phyloP scores from a whole-genome alignment of 345 rosid genomes.

The Trapa bicornis region DNA sequence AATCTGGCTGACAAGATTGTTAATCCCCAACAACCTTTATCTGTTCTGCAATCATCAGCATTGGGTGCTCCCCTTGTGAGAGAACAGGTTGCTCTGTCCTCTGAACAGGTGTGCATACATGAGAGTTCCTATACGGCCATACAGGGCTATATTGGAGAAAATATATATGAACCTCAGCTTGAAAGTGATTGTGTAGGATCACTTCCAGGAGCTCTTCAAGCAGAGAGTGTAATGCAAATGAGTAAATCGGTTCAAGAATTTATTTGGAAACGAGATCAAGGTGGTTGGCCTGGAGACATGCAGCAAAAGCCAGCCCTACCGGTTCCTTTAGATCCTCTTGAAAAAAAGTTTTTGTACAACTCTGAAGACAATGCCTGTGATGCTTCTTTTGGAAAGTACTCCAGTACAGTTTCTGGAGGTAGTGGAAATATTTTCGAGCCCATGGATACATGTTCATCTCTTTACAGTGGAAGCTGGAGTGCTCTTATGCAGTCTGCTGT shows the following conservation, averaged over 20 bases:
- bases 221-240: slow-evolving; percentile 17
- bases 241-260: slow-evolving; percentile 21
- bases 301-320: slow-evolving; percentile 37
- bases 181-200: slow-evolving; percentile 23
- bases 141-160: slow-evolving; percentile 31
- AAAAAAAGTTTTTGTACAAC: slow-evolving; percentile 61
- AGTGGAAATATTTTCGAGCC: slow-evolving; percentile 26
- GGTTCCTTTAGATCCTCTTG: slow-evolving; percentile 66
- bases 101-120: slow-evolving; percentile 17
- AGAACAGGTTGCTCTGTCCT: slow-evolving; percentile 20
- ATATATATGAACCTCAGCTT: slow-evolving; percentile 21
- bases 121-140: slow-evolving; percentile 25
- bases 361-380: slow-evolving; percentile 58
- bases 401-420: slow-evolving; percentile 32
- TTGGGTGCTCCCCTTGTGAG: slow-evolving; percentile 16
- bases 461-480: slow-evolving; percentile 90
- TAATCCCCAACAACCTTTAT: slow-evolving; percentile 13
- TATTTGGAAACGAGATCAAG: slow-evolving; percentile 32
- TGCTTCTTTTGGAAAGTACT: slow-evolving; percentile 24
- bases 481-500: slow-evolving; percentile 92
- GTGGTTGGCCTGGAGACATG: slow-evolving; percentile 19
- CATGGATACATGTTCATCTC: slow-evolving; percentile 28
- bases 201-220: slow-evolving; percentile 20
- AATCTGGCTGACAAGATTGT: slow-evolving; percentile 17
- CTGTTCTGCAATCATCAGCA: slow-evolving; percentile 25